Evolutionary conservation across 2,329 filamentous ascomycete genomes (phyloP).

Genomic region (Grosmannia penicillata): DNA sequence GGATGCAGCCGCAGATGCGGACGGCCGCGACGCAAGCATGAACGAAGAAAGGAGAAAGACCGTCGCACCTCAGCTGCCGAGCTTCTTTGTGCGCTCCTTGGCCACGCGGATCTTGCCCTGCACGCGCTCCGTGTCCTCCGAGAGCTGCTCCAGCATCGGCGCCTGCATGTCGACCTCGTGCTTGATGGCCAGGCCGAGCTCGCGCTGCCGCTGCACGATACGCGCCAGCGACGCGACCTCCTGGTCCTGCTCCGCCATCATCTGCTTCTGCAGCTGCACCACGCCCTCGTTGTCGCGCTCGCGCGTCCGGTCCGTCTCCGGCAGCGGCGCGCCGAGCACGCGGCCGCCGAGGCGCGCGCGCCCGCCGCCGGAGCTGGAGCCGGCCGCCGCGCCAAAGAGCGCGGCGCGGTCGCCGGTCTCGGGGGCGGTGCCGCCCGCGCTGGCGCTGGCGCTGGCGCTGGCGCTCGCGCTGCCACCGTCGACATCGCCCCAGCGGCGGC

Average conservation of each 20-base stretch:
- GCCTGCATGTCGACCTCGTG: slow-evolving; percentile 60
- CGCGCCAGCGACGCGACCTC: slow-evolving; percentile 54
- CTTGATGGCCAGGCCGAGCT: slow-evolving; percentile 65
- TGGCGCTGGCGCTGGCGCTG: slow-evolving; percentile 19
- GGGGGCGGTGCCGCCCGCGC: slow-evolving; percentile 31
- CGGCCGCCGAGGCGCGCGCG: slow-evolving; percentile 33
- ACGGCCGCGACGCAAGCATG: too few species aligned
- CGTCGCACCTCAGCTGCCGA: slow-evolving; percentile 18
- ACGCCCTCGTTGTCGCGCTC: slow-evolving; percentile 66
- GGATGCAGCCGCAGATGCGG: too few species aligned
- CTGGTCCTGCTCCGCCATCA: slow-evolving; percentile 62
- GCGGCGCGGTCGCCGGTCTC: slow-evolving; percentile 33
- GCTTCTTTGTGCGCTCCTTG: slow-evolving; percentile 56
- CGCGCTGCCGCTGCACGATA: slow-evolving; percentile 57
- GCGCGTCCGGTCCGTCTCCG: slow-evolving; percentile 62
- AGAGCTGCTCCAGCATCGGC: slow-evolving; percentile 51
- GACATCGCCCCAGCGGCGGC: slow-evolving; percentile 29
- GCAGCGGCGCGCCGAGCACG: slow-evolving; percentile 56
- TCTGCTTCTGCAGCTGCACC: slow-evolving; percentile 55
- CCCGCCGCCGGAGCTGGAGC: slow-evolving; percentile 13
- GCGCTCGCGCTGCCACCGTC: slow-evolving; percentile 19
- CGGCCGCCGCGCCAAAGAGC: slow-evolving; percentile 26
- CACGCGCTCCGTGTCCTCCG: slow-evolving; percentile 51
- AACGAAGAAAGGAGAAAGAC: too few species aligned
- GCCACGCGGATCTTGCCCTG: slow-evolving; percentile 56